A percentile compares a stretch with the other conserved stretches of the same genome.
These are phyloP conservation scores for Mycena capillaripes DNA, from an alignment of 768 basidiomycete species.

Conservation along the genomic window DNA sequence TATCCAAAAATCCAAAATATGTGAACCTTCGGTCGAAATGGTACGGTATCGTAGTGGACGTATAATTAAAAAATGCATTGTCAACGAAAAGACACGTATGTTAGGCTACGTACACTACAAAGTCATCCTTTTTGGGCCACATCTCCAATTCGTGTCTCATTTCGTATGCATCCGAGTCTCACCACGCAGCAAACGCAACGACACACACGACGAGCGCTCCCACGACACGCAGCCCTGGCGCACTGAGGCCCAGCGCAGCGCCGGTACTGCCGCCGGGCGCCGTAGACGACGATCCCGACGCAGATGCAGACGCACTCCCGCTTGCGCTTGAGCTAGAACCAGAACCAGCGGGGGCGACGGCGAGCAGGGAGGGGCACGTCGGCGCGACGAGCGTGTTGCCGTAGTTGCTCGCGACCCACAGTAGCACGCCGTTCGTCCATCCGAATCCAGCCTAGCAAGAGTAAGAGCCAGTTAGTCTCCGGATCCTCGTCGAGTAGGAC, in stretches of 20 bases:
- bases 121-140: too few species aligned
- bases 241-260: not conserved
- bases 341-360: constrained; percentile 2
- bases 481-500: not conserved
- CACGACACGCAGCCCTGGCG: not conserved
- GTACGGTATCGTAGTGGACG: too few species aligned
- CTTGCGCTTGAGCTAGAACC: constrained; percentile 1
- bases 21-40: too few species aligned
- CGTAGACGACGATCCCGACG: not conserved
- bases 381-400: constrained; percentile 73
- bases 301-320: not conserved
- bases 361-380: constrained; percentile 66
- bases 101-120: too few species aligned
- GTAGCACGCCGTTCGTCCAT: constrained; percentile 88
- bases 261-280: constrained; percentile 13
- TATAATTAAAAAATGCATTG: too few species aligned
- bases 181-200: not conserved
- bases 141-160: too few species aligned
- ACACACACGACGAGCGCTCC: constrained; percentile 3
- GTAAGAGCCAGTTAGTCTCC: constrained; percentile 7
- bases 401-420: constrained; percentile 81
- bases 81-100: too few species aligned
- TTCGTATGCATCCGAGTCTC: not conserved
- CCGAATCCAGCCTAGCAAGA: constrained; percentile 77
- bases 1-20: too few species aligned